Percentiles rank a stretch among this genome's conserved stretches.
phyloP scores from a whole-genome alignment of 2,329 filamentous ascomycete genomes.

The Arachnopeziza araneosa region DNA sequence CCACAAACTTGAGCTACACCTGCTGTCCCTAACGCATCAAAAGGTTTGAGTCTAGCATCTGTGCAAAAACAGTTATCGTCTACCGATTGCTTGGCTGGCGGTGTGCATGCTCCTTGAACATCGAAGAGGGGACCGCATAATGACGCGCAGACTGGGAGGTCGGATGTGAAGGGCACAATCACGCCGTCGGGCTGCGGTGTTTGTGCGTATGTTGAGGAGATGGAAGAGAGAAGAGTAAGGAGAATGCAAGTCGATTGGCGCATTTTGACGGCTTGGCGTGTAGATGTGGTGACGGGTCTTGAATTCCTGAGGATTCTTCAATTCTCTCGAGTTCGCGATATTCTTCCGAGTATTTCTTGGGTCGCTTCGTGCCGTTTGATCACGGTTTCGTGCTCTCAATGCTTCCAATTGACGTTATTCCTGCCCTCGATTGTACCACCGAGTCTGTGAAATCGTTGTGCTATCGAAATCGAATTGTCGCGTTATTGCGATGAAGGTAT shows the following conservation, averaged over 20 bases:
- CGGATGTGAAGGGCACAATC: constrained; percentile 49
- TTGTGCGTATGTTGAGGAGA: not conserved
- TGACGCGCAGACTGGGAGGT: constrained; percentile 58
- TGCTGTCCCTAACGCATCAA: constrained; percentile 46
- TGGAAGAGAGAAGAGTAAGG: not conserved
- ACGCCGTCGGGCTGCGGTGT: constrained; percentile 16
- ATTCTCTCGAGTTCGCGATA: not conserved
- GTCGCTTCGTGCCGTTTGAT: not conserved
- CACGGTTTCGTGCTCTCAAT: not conserved
- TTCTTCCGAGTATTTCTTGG: not conserved
- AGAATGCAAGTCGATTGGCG: not conserved
- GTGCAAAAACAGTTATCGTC: constrained; percentile 72
- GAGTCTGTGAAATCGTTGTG: not conserved
- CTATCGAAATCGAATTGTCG: not conserved
- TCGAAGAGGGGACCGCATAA: constrained; percentile 57
- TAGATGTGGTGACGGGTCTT: not conserved
- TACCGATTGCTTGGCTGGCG: constrained; percentile 45
- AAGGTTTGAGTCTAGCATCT: constrained; percentile 51
- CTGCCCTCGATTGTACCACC: too few relatives aligned
- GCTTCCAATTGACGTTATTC: not conserved
- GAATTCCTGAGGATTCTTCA: not conserved
- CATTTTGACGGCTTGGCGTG: not conserved
- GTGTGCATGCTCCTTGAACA: constrained; percentile 67
- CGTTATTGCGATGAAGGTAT: not conserved
- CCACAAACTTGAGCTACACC: constrained; percentile 62